These are phyloP conservation scores for Cornus florida DNA, from an alignment of 148 eudicot genomes.

Conservation along the genomic window DNA sequence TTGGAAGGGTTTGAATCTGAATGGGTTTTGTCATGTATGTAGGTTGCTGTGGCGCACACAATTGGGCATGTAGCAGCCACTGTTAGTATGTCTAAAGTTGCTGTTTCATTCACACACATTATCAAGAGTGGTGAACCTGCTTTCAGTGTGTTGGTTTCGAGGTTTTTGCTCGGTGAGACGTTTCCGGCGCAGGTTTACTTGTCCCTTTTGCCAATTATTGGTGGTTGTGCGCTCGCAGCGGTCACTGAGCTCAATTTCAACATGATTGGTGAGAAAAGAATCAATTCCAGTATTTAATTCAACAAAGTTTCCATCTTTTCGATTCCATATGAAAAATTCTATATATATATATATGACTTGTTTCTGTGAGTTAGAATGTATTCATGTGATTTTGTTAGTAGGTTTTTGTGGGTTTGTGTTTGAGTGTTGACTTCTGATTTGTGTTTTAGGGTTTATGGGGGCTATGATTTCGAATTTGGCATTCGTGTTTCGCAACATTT, in stretches of 20 bases:
- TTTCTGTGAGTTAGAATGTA: too few relatives aligned
- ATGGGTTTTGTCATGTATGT: slow-evolving; percentile 21
- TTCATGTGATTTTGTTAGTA: too few relatives aligned
- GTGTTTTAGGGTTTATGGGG: slow-evolving; percentile 61
- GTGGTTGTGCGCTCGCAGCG: slow-evolving; percentile 56
- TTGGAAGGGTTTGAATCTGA: slow-evolving; percentile 2
- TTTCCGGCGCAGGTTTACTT: slow-evolving; percentile 50
- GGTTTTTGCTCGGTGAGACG: slow-evolving; percentile 45
- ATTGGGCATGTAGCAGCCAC: slow-evolving; percentile 68
- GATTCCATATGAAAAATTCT: too few relatives aligned
- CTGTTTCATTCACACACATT: slow-evolving; percentile 57
- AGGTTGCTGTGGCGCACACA: slow-evolving; percentile 66
- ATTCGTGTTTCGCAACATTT: slow-evolving; percentile 71
- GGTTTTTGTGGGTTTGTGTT: background rate
- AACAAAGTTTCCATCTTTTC: too few relatives aligned
- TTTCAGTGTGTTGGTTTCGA: slow-evolving; percentile 55
- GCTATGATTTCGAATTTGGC: slow-evolving; percentile 81
- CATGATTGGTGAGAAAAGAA: slow-evolving; percentile 44
- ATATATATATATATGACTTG: too few relatives aligned
- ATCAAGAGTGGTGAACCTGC: slow-evolving; percentile 65
- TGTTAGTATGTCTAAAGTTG: slow-evolving; percentile 58
- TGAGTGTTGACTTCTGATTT: background rate
- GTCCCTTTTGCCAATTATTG: slow-evolving; percentile 53
- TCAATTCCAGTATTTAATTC: background rate
- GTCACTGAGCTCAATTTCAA: slow-evolving; percentile 60